Evolutionary conservation across 169 alveolate species (phyloP).

Genomic region (Cryptosporidium andersoni): DNA sequence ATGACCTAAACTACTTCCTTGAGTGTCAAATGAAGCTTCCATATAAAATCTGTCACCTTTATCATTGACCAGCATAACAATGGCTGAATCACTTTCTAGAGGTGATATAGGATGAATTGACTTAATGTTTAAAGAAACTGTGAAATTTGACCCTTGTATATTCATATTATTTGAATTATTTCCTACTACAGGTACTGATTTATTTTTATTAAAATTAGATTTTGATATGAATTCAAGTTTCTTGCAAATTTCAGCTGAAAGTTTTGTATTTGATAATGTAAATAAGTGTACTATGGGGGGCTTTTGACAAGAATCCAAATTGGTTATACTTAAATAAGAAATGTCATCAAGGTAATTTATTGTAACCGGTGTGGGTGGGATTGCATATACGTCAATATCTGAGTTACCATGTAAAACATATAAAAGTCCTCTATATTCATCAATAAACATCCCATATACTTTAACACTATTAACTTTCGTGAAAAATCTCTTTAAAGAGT

Average conservation of each 20-base stretch:
- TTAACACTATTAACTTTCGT: background rate
- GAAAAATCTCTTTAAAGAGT: conserved; percentile 1
- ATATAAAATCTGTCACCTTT: conserved; percentile 45
- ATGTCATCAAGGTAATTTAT: conserved; percentile 50
- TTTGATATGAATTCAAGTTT: too few species aligned
- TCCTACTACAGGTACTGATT: too few species aligned
- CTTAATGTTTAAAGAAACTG: background rate
- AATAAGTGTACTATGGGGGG: too few species aligned
- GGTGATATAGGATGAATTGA: conserved; percentile 61
- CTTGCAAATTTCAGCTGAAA: too few species aligned
- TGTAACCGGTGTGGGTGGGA: conserved; percentile 7
- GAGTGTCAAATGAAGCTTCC: conserved; percentile 32
- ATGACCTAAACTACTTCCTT: background rate
- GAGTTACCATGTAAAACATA: conserved; percentile 40
- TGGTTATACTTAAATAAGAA: conserved; percentile 7
- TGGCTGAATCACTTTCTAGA: conserved; percentile 41
- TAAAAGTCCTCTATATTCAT: conserved; percentile 56
- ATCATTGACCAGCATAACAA: conserved; percentile 22
- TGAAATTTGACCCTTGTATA: background rate
- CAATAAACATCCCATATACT: conserved; percentile 32
- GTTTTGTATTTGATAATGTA: too few species aligned
- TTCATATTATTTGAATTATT: too few species aligned
- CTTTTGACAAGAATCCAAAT: too few species aligned
- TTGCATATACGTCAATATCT: conserved; percentile 47
- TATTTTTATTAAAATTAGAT: too few species aligned